A percentile compares a stretch with the other conserved stretches of the same genome.
phyloP scores from a whole-genome alignment of 2,329 filamentous ascomycete genomes.

The Aspergillus japonicus region DNA sequence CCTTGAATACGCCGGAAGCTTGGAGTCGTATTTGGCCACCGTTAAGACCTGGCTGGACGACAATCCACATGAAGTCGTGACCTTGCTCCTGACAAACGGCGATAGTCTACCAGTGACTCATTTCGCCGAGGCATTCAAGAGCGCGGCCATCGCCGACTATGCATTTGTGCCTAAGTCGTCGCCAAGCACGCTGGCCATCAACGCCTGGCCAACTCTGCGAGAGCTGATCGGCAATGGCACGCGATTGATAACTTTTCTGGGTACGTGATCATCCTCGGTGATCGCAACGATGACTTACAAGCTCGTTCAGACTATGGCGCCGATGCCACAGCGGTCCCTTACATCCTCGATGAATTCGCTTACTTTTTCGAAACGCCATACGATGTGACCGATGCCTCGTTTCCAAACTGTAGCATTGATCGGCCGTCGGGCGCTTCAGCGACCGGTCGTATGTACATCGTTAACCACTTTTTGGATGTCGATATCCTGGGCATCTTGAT shows the following conservation, averaged over 20 bases:
- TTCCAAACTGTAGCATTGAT: slow-evolving; percentile 46
- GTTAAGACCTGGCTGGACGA: slow-evolving; percentile 61
- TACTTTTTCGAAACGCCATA: slow-evolving; percentile 51
- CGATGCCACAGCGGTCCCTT: slow-evolving; percentile 38
- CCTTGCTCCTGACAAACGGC: slow-evolving; percentile 62
- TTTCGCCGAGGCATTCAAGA: slow-evolving; percentile 36
- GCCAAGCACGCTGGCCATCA: slow-evolving; percentile 31
- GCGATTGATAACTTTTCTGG: slow-evolving; percentile 46
- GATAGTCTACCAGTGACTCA: slow-evolving; percentile 43
- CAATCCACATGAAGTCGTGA: slow-evolving; percentile 62
- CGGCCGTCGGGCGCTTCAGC: slow-evolving; percentile 41
- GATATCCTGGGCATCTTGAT: slow-evolving; percentile 43
- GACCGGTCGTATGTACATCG: slow-evolving; percentile 46
- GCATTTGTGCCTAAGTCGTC: slow-evolving; percentile 38
- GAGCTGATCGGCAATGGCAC: slow-evolving; percentile 44
- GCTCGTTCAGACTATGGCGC: slow-evolving; percentile 39
- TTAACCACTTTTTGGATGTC: slow-evolving; percentile 51
- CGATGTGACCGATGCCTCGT: slow-evolving; percentile 41
- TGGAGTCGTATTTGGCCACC: slow-evolving; percentile 56
- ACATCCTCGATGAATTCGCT: slow-evolving; percentile 44
- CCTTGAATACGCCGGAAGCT: slow-evolving; percentile 58
- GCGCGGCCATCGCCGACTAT: slow-evolving; percentile 34
- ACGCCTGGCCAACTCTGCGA: slow-evolving; percentile 45
- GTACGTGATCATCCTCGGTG: slow-evolving; percentile 21
- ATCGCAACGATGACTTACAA: neutral